Evolutionary conservation across 2,329 filamentous ascomycete species (phyloP).

Genomic region (Trichophyton schoenleinii): DNA sequence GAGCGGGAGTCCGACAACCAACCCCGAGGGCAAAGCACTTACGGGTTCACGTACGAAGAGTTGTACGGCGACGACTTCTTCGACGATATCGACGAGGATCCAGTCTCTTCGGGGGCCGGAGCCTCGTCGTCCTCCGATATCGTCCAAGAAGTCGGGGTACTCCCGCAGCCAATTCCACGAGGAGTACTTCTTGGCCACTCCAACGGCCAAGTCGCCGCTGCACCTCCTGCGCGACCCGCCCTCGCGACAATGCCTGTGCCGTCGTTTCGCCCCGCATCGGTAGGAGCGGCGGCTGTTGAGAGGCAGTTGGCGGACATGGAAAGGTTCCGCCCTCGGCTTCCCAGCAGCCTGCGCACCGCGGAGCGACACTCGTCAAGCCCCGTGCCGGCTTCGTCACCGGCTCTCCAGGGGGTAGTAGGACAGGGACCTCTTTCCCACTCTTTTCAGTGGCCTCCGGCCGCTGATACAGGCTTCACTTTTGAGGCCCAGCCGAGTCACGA

Average conservation of each 20-base stretch:
- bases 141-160: slow-evolving; percentile 1
- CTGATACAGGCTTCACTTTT: background rate
- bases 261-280: slow-evolving; percentile 14
- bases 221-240: slow-evolving; percentile 6
- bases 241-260: slow-evolving; percentile 12
- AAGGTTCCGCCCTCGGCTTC: slow-evolving; percentile 33
- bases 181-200: slow-evolving; percentile 2
- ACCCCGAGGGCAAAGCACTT: slow-evolving; percentile 15
- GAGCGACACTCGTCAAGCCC: slow-evolving; percentile 10
- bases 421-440: slow-evolving; percentile 2
- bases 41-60: slow-evolving; percentile 22
- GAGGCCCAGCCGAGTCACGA: background rate
- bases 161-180: background rate
- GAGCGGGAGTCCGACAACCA: background rate
- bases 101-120: background rate
- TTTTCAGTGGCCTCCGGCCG: slow-evolving; percentile 3
- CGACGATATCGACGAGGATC: slow-evolving; percentile 10
- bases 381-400: slow-evolving; percentile 2
- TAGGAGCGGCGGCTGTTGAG: slow-evolving; percentile 23
- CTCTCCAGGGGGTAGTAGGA: background rate
- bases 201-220: slow-evolving; percentile 2
- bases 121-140: background rate
- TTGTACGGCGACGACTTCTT: slow-evolving; percentile 16
- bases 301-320: slow-evolving; percentile 27
- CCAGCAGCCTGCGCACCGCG: slow-evolving; percentile 21